Evolutionary conservation across 352 stramenopile species (phyloP), one percentile per base, ranked within the genome.

Genomic region (Globisporangium nagaii): DNA sequence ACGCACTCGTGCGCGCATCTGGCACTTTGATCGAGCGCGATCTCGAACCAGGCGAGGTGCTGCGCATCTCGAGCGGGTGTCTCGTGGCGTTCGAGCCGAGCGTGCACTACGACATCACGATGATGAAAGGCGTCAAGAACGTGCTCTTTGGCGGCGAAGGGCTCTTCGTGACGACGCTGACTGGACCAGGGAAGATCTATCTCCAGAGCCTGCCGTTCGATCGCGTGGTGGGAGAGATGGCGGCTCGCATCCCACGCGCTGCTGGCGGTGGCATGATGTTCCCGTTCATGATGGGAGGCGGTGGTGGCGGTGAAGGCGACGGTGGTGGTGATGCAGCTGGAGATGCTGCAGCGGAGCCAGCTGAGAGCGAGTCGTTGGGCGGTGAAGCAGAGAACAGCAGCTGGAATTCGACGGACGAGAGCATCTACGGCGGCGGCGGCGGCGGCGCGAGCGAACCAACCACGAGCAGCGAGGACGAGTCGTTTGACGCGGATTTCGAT

Each of bases 141-240:
- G 84, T 96, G 17, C 62, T 98, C 31, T 98, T 98, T 74, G 88
- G 91, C n/a, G 92, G 90, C 1, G 90, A 97, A 66, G 94, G 91
- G 13, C 58, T 98, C 13, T 98, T 98, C 57, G 76, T 98, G 32
- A 97, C 94, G 32, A 97, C 88, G 20, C 75, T 98, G 15, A 97
- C 79, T 37, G 92, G 90, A 13, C 90, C 90, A 3, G 91, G 91
- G 22, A 87, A 75, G 15, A 85, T 97, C 15, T 98, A 91, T 63
- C 68, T 98, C 15, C 92, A 98, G 59, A 94, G 90, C 57, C 65
- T 97, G 34, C 90, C 90, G 20, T 95, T 96, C 22, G 84, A 98
- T 51, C 82, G 91, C 19, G 93, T 98, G 61, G 91, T 98, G 53
- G 82, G 79, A 36, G 90, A 97, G 65, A 97, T 98, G 62, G 89